Evolutionary conservation across 2,329 filamentous ascomycete genomes (phyloP), one percentile per base, ranked within the genome.

Genomic region (Neonectria hederae): DNA sequence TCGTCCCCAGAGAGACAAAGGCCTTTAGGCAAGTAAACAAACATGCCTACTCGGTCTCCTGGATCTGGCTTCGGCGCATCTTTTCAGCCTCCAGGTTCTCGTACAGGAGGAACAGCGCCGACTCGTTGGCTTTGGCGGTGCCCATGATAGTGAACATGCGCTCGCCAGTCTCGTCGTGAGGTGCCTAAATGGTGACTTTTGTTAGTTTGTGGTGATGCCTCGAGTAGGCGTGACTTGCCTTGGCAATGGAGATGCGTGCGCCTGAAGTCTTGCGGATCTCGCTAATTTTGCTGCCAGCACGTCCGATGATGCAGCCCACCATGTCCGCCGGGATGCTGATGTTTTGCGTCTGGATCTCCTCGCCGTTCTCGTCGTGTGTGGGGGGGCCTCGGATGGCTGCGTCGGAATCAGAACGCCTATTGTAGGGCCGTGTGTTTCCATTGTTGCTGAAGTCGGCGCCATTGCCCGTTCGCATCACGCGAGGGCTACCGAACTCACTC

Each of bases 61-160:
- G 84, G 59, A 89, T 87, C 82, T 97, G 92, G 85, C 93, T 97
- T 78, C 96, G 93, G 75, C 96, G 93, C 90, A 97, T 97, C 88
- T 99, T 99, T 85, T 99, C 96, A 17, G 94, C 95, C 83, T 99
- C 96, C 55, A 99, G 89, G 81, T 99, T 99, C 86, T 99, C 96
- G 79, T 99, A 99, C 68, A 99, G 86, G 58, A 99, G 89, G 81
- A 97, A 97, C 28, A 99, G 86, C 5, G 96, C 96, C 73, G 94
- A 95, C 82, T 99, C 96, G 75, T 99, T 99, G 69, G 94, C 93
- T 82, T 91, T 91, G 65, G 93, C 90, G 65, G 92, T 97, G 72
- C 96, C 96, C 87, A 97, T 97, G 78, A 99, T 99, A 76, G 96
- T 99, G 84, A 99, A 99, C 96, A 99, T 99, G 75, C 96, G 91